These are phyloP conservation scores for Chlorociboria aeruginascens DNA, from an alignment of 495 filamentous ascomycete genomes.

Conservation along the genomic window DNA sequence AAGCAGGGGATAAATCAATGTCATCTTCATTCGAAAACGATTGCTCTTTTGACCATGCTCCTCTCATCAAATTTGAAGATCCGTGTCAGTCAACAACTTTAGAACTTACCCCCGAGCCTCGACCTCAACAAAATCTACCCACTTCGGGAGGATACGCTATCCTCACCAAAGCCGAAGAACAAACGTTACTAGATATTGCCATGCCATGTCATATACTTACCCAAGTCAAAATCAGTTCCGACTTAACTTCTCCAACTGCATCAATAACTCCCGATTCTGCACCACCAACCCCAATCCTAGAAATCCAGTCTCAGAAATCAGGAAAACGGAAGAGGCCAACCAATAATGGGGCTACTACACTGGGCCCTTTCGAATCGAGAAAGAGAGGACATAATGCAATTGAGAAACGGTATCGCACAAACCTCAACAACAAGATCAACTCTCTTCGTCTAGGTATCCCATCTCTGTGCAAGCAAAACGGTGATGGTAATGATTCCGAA, in stretches of 20 bases:
- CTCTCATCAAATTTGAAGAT: not conserved
- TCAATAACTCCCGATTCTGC: not conserved
- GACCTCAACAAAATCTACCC: not conserved
- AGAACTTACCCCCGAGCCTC: not conserved
- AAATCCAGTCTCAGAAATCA: not conserved
- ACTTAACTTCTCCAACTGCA: not conserved
- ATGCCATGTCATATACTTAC: slow-evolving; percentile 6
- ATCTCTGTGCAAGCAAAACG: not conserved
- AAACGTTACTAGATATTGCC: slow-evolving; percentile 6
- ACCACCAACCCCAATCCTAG: not conserved
- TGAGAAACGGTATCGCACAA: slow-evolving; percentile 40
- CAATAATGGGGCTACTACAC: not conserved
- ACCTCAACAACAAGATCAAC: slow-evolving; percentile 41
- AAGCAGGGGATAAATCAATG: not conserved
- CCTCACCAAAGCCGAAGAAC: slow-evolving; percentile 5
- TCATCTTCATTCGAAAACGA: not conserved
- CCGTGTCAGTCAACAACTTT: not conserved
- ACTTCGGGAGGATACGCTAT: slow-evolving; percentile 2
- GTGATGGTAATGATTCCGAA: not conserved
- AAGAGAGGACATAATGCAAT: slow-evolving; percentile 42
- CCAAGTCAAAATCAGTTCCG: not conserved
- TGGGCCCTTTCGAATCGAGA: slow-evolving; percentile 17
- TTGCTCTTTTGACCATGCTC: not conserved
- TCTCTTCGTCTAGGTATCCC: slow-evolving; percentile 32
- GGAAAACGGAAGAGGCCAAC: slow-evolving; percentile 3